phyloP scores from a whole-genome alignment of 192 early-diverging fungal genomes.

The Umbelopsis sp. region DNA sequence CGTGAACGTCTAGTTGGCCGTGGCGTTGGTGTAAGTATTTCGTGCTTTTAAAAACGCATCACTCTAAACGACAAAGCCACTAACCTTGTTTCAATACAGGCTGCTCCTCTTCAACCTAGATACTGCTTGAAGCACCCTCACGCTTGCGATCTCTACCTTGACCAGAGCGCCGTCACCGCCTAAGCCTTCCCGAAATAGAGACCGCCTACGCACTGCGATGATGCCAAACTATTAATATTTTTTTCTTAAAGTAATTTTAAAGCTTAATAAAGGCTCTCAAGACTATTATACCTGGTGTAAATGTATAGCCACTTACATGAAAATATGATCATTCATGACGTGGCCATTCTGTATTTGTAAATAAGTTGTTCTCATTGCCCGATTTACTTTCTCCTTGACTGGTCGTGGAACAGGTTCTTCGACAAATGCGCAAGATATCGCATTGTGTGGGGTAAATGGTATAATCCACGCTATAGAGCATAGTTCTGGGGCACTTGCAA shows the following conservation, averaged over 20 bases:
- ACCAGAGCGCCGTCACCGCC: not conserved
- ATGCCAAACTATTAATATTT: not conserved
- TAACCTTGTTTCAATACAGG: not conserved
- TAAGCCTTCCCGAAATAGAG: not conserved
- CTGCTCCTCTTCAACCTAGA: conserved; percentile 45
- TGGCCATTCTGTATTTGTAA: too few relatives aligned
- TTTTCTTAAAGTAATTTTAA: not conserved
- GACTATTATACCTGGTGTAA: too few relatives aligned
- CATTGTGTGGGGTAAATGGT: too few relatives aligned
- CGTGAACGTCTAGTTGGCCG: conserved; percentile 69
- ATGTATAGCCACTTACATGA: too few relatives aligned
- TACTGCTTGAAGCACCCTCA: conserved; percentile 18
- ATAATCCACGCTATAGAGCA: too few relatives aligned
- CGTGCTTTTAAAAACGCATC: not conserved
- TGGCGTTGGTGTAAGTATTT: conserved; percentile 46
- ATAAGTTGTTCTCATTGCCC: too few relatives aligned
- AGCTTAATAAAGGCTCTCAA: not conserved
- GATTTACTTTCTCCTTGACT: too few relatives aligned
- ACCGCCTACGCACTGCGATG: not conserved
- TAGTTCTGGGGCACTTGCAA: too few relatives aligned
- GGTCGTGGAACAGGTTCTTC: too few relatives aligned
- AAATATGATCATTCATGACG: too few relatives aligned
- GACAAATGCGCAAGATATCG: too few relatives aligned
- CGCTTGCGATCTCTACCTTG: not conserved
- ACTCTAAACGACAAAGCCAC: conserved; percentile 29